Conservation (phyloP, 306 rosid genomes). For the Begonia masoniana region DNA sequence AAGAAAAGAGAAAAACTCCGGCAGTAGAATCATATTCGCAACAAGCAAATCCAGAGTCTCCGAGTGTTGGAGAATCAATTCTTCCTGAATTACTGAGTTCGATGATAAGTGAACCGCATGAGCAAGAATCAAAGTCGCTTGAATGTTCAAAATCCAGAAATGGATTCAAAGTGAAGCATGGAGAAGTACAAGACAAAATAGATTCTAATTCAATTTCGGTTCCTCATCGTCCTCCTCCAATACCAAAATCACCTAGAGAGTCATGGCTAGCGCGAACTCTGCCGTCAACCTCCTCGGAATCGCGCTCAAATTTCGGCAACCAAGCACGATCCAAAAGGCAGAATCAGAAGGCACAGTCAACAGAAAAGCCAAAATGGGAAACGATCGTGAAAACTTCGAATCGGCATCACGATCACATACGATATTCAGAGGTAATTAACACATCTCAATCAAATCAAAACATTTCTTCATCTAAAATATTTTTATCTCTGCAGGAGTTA, state of each 20-base stretch:
- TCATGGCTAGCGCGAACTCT: slow-evolving; percentile 91
- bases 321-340: slow-evolving; percentile 19
- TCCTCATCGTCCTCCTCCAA: slow-evolving; percentile 56
- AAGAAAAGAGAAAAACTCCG: slow-evolving; percentile 17
- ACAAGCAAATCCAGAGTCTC: slow-evolving; percentile 20
- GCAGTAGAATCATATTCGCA: slow-evolving; percentile 21
- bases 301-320: slow-evolving; percentile 9
- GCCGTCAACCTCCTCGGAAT: slow-evolving; percentile 35
- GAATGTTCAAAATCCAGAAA: neutral
- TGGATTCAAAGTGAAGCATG: slow-evolving; percentile 11
- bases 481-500: slow-evolving; percentile 42
- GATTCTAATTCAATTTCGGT: neutral
- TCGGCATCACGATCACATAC: slow-evolving; percentile 52
- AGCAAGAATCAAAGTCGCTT: too few species aligned
- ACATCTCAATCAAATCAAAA: too few species aligned
- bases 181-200: slow-evolving; percentile 17
- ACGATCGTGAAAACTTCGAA: slow-evolving; percentile 80
- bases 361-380: slow-evolving; percentile 50
- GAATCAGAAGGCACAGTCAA: slow-evolving; percentile 27
- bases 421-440: slow-evolving; percentile 69
- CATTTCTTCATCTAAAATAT: too few species aligned
- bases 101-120: too few species aligned
- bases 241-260: slow-evolving; percentile 89
- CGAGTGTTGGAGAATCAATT: too few species aligned
- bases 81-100: too few species aligned